Conservation (phyloP, 331 rosid species). For the Malus hybrid region DNA sequence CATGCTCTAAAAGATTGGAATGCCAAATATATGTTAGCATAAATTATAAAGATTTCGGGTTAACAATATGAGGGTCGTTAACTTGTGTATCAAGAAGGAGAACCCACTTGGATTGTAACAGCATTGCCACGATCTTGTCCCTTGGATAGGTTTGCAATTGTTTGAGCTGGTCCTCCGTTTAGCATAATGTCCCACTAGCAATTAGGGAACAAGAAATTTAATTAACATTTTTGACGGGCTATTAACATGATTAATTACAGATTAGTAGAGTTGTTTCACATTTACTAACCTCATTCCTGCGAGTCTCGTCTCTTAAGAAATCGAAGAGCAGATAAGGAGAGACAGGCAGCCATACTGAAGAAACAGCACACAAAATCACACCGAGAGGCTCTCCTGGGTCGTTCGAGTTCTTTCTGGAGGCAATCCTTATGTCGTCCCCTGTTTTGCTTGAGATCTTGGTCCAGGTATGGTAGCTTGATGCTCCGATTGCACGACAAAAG, state of each 20-base stretch:
- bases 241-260: too few species aligned
- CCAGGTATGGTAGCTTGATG: constrained; percentile 88
- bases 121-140: constrained; percentile 97
- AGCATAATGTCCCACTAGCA: constrained; percentile 86
- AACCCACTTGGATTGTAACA: constrained; percentile 75
- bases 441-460: constrained; percentile 65
- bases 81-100: not conserved
- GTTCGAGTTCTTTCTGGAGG: constrained; percentile 88
- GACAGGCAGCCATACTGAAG: constrained; percentile 84
- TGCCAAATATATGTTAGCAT: not conserved
- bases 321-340: constrained; percentile 54
- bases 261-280: not conserved
- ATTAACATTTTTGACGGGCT: too few species aligned
- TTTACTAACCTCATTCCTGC: constrained; percentile 52
- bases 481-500: constrained; percentile 77
- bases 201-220: constrained; percentile 2
- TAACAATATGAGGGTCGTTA: not conserved
- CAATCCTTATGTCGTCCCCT: constrained; percentile 81
- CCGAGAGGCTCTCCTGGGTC: constrained; percentile 93
- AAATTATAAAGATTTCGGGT: not conserved
- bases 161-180: constrained; percentile 55
- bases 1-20: constrained; percentile 36
- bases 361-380: constrained; percentile 83
- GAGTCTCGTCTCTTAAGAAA: constrained; percentile 76
- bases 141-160: constrained; percentile 75